A percentile compares a stretch with the other conserved stretches of the same genome.
Evolutionary conservation across 176 grass and related monocot genomes (phyloP).

Genomic region (Musa schizocarpa): DNA sequence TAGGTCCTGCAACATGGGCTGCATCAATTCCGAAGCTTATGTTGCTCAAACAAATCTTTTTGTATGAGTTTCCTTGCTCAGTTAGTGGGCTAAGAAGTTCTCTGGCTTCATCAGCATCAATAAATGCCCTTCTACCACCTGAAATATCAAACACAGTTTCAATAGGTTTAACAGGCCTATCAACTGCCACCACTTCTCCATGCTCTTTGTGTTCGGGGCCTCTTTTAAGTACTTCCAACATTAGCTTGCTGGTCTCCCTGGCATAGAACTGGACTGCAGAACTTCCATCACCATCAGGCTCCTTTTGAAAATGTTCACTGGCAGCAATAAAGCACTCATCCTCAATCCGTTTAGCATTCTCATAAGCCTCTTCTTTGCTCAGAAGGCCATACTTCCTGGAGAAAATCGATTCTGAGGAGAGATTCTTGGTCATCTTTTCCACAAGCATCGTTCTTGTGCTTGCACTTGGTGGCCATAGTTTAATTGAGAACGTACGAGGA

Average conservation of each 20-base stretch:
- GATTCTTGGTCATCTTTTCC: constrained; percentile 73
- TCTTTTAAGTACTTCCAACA: constrained; percentile 69
- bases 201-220: constrained; percentile 35
- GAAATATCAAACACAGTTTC: constrained; percentile 70
- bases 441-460: constrained; percentile 56
- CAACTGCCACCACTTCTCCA: constrained; percentile 21
- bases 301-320: constrained; percentile 53
- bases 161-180: constrained; percentile 5
- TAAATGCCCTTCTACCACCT: constrained; percentile 50
- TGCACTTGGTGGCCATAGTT: constrained; percentile 79
- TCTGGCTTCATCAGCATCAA: constrained; percentile 69
- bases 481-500: constrained; percentile 63
- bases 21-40: constrained; percentile 76
- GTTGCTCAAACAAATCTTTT: constrained; percentile 64
- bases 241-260: constrained; percentile 68
- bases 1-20: constrained; percentile 49
- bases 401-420: constrained; percentile 56
- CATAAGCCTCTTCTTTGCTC: constrained; percentile 54
- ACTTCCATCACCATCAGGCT: constrained; percentile 89
- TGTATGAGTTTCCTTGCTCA: constrained; percentile 46
- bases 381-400: constrained; percentile 63
- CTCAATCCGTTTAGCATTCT: constrained; percentile 60
- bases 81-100: constrained; percentile 53
- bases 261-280: constrained; percentile 79
- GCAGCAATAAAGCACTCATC: constrained; percentile 44